phyloP scores from a whole-genome alignment of 441 rosid species.

The Jatropha podagrica region DNA sequence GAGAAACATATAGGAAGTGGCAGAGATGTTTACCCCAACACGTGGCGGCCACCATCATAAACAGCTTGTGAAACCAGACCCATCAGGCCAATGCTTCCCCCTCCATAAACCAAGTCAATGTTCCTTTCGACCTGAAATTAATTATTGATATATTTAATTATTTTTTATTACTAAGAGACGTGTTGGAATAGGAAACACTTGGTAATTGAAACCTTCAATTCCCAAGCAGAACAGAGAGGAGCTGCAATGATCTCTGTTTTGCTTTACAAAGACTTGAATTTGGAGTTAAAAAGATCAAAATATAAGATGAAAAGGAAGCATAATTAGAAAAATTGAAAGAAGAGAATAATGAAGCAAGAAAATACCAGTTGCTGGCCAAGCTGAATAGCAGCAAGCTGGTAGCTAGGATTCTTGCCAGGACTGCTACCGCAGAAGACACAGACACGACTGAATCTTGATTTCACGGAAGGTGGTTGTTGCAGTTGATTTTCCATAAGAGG shows the following conservation, averaged over 20 bases:
- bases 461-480: constrained; percentile 14
- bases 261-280: not conserved
- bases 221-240: not conserved
- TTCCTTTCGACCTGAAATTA: constrained; percentile 63
- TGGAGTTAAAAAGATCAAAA: no score
- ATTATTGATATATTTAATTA: constrained; percentile 2
- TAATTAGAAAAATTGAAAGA: not conserved
- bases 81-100: constrained; percentile 98
- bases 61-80: constrained; percentile 90
- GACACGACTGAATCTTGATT: constrained; percentile 77
- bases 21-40: constrained; percentile 61
- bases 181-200: not conserved
- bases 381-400: constrained; percentile 78
- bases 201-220: not conserved
- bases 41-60: constrained; percentile 93
- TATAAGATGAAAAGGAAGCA: no score
- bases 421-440: constrained; percentile 98
- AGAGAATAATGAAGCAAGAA: not conserved
- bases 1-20: not conserved
- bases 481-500: constrained; percentile 47
- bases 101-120: constrained; percentile 96
- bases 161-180: not conserved
- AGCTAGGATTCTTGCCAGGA: constrained; percentile 79
- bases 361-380: constrained; percentile 82
- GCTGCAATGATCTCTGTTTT: not conserved